These are phyloP conservation scores for Zygotorulaspora chibaensis DNA, from an alignment of 805 yeast species.

Conservation along the genomic window DNA sequence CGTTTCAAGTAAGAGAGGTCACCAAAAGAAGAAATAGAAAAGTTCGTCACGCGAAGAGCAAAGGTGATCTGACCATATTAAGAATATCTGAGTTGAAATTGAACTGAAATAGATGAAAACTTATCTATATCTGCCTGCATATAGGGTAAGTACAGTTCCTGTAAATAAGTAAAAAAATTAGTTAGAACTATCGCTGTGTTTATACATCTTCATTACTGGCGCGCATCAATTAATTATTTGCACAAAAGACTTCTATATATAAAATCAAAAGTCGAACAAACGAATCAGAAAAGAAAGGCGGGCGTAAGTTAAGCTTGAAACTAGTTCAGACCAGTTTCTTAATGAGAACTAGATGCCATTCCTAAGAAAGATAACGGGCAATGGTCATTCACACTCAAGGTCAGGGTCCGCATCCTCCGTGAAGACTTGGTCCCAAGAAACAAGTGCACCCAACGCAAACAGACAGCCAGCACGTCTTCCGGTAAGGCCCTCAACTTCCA, in stretches of 20 bases:
- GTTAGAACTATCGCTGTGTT: not conserved
- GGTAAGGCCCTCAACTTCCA: constrained; percentile 1
- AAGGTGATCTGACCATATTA: constrained; percentile 73
- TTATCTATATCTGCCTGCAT: not conserved
- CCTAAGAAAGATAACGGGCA: constrained; percentile 24
- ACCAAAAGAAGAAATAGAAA: constrained; percentile 81
- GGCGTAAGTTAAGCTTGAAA: not conserved
- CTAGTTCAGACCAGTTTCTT: not conserved
- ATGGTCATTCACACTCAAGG: constrained; percentile 24
- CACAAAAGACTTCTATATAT: not conserved
- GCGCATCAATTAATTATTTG: not conserved
- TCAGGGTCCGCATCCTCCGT: constrained; percentile 27
- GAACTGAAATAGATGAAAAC: constrained; percentile 25
- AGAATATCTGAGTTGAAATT: constrained; percentile 69
- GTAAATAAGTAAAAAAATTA: not conserved
- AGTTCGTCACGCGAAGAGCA: constrained; percentile 57
- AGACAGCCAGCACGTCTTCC: constrained; percentile 10
- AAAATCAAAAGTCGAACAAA: not conserved
- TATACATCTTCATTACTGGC: not conserved
- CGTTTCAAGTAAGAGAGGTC: constrained; percentile 64
- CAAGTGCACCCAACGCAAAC: constrained; percentile 7
- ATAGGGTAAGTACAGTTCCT: not conserved
- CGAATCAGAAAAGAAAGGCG: not conserved
- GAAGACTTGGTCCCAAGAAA: constrained; percentile 14
- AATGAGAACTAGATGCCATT: constrained; percentile 23